Evolutionary conservation across 225 moss, liverwort and hornwort genomes (phyloP).

Genomic region (Ulota crispa): DNA sequence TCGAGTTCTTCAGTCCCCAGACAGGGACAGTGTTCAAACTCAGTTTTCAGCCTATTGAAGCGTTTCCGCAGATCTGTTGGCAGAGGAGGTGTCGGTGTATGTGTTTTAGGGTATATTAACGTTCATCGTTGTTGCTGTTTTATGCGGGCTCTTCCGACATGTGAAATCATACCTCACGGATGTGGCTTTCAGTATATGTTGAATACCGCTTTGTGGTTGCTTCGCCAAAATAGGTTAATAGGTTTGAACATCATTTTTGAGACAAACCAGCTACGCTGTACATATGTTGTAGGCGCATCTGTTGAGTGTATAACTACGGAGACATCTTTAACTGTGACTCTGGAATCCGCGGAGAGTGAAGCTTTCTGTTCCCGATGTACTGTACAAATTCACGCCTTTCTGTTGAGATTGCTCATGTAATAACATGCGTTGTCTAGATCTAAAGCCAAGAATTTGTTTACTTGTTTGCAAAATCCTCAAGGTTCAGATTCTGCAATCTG

Average conservation of each 20-base stretch:
- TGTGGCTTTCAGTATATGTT: not conserved
- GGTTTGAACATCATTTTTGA: not conserved
- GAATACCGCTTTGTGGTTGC: not conserved
- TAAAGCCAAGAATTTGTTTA: not conserved
- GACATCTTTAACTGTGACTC: not conserved
- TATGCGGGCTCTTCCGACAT: not conserved
- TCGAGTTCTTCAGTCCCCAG: not conserved
- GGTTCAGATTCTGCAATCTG: too few species aligned
- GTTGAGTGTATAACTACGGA: not conserved
- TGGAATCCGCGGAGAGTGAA: not conserved
- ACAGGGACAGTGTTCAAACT: not conserved
- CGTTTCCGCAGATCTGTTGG: not conserved
- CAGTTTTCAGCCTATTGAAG: not conserved
- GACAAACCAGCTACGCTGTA: not conserved
- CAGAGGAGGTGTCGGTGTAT: not conserved
- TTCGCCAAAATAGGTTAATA: not conserved
- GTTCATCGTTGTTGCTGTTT: conserved; percentile 1
- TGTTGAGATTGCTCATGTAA: not conserved
- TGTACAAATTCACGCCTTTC: conserved; percentile 10
- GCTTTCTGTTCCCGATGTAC: conserved; percentile 8
- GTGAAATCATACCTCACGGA: not conserved
- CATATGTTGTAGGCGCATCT: not conserved
- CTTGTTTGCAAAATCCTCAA: too few species aligned
- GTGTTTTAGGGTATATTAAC: not conserved
- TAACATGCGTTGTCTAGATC: not conserved